These are phyloP conservation scores for Anthracocystis walkeri DNA, from an alignment of 1,284 basidiomycete genomes.

Conservation along the genomic window DNA sequence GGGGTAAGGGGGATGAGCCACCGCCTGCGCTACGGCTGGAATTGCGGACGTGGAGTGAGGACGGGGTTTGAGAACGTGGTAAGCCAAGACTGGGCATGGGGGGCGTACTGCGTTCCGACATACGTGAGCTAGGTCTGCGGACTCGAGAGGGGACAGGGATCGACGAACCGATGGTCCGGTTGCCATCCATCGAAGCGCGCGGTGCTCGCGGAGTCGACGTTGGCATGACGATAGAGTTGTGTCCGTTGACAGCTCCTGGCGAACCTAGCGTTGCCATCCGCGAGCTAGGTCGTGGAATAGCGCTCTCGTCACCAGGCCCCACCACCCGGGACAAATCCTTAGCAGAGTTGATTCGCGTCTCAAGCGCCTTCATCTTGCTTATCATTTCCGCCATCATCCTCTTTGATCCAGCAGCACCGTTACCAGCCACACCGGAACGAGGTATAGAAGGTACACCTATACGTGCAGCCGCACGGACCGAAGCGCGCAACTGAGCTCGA, in stretches of 20 bases:
- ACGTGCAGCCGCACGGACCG: slow-evolving; percentile 33
- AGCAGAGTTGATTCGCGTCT: slow-evolving; percentile 59
- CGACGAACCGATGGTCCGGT: slow-evolving; percentile 50
- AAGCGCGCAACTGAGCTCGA: slow-evolving; percentile 38
- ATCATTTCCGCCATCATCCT: slow-evolving; percentile 61
- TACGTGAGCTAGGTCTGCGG: slow-evolving; percentile 48
- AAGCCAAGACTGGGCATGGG: slow-evolving; percentile 42
- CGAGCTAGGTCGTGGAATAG: slow-evolving; percentile 64
- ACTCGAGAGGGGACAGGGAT: slow-evolving; percentile 62
- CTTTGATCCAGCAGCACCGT: slow-evolving; percentile 24
- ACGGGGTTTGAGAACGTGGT: slow-evolving; percentile 42
- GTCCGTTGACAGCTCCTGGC: slow-evolving; percentile 16
- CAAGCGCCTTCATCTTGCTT: slow-evolving; percentile 62
- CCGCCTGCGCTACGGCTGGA: slow-evolving; percentile 12
- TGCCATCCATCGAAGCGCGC: slow-evolving; percentile 39
- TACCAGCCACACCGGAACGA: slow-evolving; percentile 8
- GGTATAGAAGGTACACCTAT: slow-evolving; percentile 21
- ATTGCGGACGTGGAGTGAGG: slow-evolving; percentile 14
- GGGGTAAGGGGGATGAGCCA: slow-evolving; percentile 39
- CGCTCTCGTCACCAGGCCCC: slow-evolving; percentile 47
- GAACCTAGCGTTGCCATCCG: slow-evolving; percentile 49
- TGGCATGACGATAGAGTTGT: slow-evolving; percentile 25
- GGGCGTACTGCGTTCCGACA: slow-evolving; percentile 43
- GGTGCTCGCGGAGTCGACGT: slow-evolving; percentile 42
- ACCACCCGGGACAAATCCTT: slow-evolving; percentile 40